Evolutionary conservation across 768 basidiomycete genomes (phyloP), one percentile per base, ranked within the genome.

Genomic region (Sarcodon aspratus): DNA sequence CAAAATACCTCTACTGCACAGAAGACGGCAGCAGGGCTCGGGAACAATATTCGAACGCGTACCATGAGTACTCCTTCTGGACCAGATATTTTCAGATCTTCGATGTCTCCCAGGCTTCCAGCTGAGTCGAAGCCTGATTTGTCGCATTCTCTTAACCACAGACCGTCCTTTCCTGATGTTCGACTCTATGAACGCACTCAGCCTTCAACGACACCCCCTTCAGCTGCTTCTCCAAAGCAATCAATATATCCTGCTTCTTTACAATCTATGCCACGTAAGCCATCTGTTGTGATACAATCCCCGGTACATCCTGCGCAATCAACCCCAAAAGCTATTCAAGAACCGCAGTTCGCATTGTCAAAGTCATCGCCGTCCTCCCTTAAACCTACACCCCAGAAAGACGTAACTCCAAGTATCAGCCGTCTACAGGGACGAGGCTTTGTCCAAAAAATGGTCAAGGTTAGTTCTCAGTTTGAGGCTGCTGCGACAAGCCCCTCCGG

Each of bases 351-450:
- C 37, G 68, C 75, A 17, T 69, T 73, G 5, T 54, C 61, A 12
- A 66, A 67, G 17, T 61, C 73, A 31, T 78, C 83, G 4, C 74
- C 78, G 13, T 77, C 75, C 5, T 82, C 87, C 59, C 66, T 80
- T 27, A 79, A 76, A 42, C 66, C 70, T 2, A 65, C 76, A 8
- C 59, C 71, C 3, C 62, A 70, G 46, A 90, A 89, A 60, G 86
- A 87, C 42, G 76, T 76, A 3, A 87, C 86, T 1, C 89, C 89
- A 0, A 89, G 85, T 60, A 76, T 91, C 33, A 90, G 85, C 52
- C 69, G 87, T 51, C 65, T 92, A 13, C 81, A 90, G 57, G 89
- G 89, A 15, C 79, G 89, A 36, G 89, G 89, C 4, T 90, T 92
- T 59, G 89, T 92, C 2, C 82, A 86, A 62, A 86, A 74, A 53